phyloP scores from a whole-genome alignment of 345 rosid genomes.

The Raphanus raphanistrum region DNA sequence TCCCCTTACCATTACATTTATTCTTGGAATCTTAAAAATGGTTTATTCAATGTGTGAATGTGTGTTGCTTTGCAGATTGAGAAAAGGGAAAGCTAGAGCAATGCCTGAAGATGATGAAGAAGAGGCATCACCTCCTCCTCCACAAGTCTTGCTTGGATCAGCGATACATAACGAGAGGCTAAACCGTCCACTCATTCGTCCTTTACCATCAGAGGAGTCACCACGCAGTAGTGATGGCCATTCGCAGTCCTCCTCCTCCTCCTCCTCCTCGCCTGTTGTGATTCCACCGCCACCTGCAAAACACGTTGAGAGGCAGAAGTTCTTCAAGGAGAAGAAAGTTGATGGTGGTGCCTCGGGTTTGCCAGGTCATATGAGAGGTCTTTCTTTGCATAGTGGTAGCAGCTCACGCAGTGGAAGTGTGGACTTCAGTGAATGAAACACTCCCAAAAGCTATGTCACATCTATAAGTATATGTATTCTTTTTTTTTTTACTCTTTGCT shows the following conservation, averaged over 20 bases:
- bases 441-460: background rate
- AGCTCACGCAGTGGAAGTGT: slow-evolving; percentile 78
- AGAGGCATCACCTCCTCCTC: slow-evolving; percentile 38
- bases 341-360: slow-evolving; percentile 55
- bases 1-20: slow-evolving; percentile 15
- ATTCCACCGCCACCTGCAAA: slow-evolving; percentile 98
- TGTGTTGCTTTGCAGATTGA: slow-evolving; percentile 47
- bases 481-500: slow-evolving; percentile 5
- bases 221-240: slow-evolving; percentile 31
- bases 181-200: slow-evolving; percentile 79
- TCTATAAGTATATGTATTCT: slow-evolving; percentile 25
- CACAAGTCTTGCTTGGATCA: slow-evolving; percentile 52
- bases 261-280: slow-evolving; percentile 44
- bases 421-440: slow-evolving; percentile 65
- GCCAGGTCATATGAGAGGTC: slow-evolving; percentile 69
- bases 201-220: slow-evolving; percentile 48
- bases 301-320: slow-evolving; percentile 79
- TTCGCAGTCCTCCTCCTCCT: slow-evolving; percentile 32
- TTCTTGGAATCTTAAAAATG: background rate
- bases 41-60: slow-evolving; percentile 5
- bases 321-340: slow-evolving; percentile 77
- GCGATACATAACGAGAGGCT: slow-evolving; percentile 55
- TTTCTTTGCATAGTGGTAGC: slow-evolving; percentile 82
- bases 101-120: slow-evolving; percentile 84
- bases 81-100: slow-evolving; percentile 90